Evolutionary conservation across 1,284 basidiomycete species (phyloP).

Genomic region (Apiotrichum sp.): DNA sequence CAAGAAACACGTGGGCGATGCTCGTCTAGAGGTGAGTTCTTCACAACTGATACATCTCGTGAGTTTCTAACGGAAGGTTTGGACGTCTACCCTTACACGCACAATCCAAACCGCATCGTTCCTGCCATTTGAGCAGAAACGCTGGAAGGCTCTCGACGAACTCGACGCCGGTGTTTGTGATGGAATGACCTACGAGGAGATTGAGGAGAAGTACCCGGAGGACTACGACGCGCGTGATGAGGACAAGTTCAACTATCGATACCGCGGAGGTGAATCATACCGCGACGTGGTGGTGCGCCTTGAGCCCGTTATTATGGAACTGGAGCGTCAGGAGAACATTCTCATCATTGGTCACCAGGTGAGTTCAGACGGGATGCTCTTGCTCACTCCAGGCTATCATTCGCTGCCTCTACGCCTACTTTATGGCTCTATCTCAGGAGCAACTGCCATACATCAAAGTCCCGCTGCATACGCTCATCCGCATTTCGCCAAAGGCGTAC

Average conservation of each 20-base stretch:
- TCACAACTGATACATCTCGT: too few species aligned
- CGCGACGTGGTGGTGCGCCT: conserved; percentile 91
- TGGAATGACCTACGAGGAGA: conserved; percentile 99
- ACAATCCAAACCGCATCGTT: conserved; percentile 85
- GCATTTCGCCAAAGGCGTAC: conserved; percentile 95
- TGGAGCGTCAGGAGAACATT: conserved; percentile 95
- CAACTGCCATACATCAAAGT: conserved; percentile 98
- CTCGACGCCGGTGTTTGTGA: conserved; percentile 98
- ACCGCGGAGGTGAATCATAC: conserved; percentile 90
- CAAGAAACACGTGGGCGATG: conserved; percentile 84
- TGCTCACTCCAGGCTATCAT: conserved; percentile 64
- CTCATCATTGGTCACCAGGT: conserved; percentile 94
- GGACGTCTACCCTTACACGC: conserved; percentile 91
- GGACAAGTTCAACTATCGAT: conserved; percentile 99
- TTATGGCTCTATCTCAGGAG: conserved; percentile 83
- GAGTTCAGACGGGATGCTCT: conserved; percentile 15
- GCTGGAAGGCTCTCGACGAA: conserved; percentile 98
- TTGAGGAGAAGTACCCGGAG: conserved; percentile 94
- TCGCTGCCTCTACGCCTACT: conserved; percentile 91
- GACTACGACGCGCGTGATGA: conserved; percentile 98
- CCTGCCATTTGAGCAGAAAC: conserved; percentile 83
- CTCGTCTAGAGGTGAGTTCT: conserved; percentile 55
- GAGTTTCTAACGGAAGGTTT: conserved; percentile 55
- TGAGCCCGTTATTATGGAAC: conserved; percentile 98
- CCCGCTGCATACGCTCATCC: conserved; percentile 93